phyloP scores from a whole-genome alignment of 2,329 filamentous ascomycete species.

The Fusarium oxysporum region DNA sequence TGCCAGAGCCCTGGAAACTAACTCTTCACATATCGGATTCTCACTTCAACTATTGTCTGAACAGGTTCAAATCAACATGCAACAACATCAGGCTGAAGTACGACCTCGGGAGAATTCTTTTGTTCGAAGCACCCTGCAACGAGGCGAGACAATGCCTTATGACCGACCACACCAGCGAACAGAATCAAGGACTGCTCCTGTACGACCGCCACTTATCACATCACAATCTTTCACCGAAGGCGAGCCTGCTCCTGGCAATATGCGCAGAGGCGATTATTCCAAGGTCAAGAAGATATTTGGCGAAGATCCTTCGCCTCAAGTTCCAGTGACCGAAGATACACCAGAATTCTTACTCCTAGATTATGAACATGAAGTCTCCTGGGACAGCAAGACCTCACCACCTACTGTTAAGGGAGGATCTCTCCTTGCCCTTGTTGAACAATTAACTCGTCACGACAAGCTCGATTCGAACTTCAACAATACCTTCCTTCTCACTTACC shows the following conservation, averaged over 20 bases:
- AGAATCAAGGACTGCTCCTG: slow-evolving; percentile 62
- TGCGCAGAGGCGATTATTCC: slow-evolving; percentile 69
- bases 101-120: slow-evolving; percentile 59
- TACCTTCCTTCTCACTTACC: slow-evolving; percentile 96
- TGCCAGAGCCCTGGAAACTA: slow-evolving; percentile 84
- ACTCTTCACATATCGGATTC: slow-evolving; percentile 87
- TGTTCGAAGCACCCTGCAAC: slow-evolving; percentile 64
- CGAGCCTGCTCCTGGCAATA: slow-evolving; percentile 62
- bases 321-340: slow-evolving; percentile 75
- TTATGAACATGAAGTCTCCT: slow-evolving; percentile 88
- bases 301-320: slow-evolving; percentile 68
- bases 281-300: slow-evolving; percentile 76
- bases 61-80: slow-evolving; percentile 72
- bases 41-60: slow-evolving; percentile 89
- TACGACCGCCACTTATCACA: slow-evolving; percentile 61
- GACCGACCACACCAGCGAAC: slow-evolving; percentile 66
- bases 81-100: slow-evolving; percentile 55
- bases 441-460: slow-evolving; percentile 95
- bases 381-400: slow-evolving; percentile 82
- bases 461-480: slow-evolving; percentile 96
- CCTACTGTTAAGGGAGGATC: slow-evolving; percentile 90
- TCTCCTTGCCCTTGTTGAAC: slow-evolving; percentile 88
- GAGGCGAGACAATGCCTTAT: slow-evolving; percentile 69
- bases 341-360: slow-evolving; percentile 89
- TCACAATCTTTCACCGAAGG: slow-evolving; percentile 76